A percentile compares a stretch with the other conserved stretches of the same genome.
Conservation (phyloP, 1,284 basidiomycete species). For the Pyrrhoderma noxium region DNA sequence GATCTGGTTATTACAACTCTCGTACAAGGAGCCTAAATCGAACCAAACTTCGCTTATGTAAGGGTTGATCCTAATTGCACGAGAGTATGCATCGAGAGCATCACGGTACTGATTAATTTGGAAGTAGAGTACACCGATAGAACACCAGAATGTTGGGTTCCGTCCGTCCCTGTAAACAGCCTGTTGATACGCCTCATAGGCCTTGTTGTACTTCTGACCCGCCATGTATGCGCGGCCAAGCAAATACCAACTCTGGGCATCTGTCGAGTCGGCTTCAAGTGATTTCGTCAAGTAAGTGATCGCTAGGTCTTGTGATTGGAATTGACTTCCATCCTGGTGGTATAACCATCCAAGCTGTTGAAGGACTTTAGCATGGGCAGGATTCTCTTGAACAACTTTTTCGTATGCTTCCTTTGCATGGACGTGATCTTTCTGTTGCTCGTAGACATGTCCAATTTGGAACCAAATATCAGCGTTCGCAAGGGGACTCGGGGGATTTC, state of each 20-base stretch:
- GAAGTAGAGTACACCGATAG: constrained; percentile 98
- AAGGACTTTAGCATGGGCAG: constrained; percentile 92
- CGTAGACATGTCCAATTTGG: constrained; percentile 98
- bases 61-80: constrained; percentile 96
- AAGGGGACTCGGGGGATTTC: constrained; percentile 90
- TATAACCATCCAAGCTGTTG: constrained; percentile 98
- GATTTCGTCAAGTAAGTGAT: constrained; percentile 93
- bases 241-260: constrained; percentile 98
- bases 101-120: constrained; percentile 99
- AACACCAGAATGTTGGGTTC: constrained; percentile 99
- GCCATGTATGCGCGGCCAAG: constrained; percentile 98
- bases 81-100: constrained; percentile 96
- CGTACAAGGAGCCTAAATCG: constrained; percentile 94
- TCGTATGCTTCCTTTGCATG: constrained; percentile 95
- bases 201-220: constrained; percentile 98
- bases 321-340: constrained; percentile 88
- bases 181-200: constrained; percentile 99
- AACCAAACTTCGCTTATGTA: constrained; percentile 99
- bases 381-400: constrained; percentile 90
- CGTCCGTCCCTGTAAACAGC: constrained; percentile 98
- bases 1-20: constrained; percentile 99
- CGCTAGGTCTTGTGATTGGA: constrained; percentile 93
- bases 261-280: constrained; percentile 92
- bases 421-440: constrained; percentile 89
- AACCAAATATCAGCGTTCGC: constrained; percentile 99